phyloP scores from a whole-genome alignment of 1,284 basidiomycete species.

The Inonotus hispidus region DNA sequence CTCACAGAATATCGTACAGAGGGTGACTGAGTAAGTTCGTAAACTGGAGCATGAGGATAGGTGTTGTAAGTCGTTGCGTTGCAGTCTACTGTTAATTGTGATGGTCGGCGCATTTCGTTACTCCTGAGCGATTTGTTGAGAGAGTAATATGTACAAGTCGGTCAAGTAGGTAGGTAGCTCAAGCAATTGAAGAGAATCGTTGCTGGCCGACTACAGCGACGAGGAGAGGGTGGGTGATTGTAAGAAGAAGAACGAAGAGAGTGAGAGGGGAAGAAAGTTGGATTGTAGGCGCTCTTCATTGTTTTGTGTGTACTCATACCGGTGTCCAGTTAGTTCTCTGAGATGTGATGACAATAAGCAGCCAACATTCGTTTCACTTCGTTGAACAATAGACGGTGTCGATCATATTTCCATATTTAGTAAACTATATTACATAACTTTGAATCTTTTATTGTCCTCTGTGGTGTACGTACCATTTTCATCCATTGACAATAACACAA shows the following conservation, averaged over 20 bases:
- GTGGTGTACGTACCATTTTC: neutral
- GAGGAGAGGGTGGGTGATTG: neutral
- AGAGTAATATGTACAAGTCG: neutral
- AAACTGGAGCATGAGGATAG: neutral
- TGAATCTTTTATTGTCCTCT: too few species aligned
- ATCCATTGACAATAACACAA: neutral
- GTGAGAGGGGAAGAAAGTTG: neutral
- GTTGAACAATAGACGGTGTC: neutral
- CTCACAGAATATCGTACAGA: neutral
- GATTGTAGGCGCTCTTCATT: neutral
- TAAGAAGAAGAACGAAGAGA: neutral
- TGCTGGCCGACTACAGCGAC: neutral
- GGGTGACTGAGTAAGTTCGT: slow-evolving; percentile 13
- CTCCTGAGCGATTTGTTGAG: neutral
- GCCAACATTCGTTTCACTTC: too few species aligned
- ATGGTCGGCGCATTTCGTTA: slow-evolving; percentile 3
- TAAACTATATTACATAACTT: neutral
- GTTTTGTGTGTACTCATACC: neutral
- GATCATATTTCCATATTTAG: neutral
- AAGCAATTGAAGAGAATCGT: too few species aligned
- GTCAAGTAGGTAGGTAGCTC: neutral
- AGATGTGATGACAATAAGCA: neutral
- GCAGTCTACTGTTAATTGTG: slow-evolving; percentile 1
- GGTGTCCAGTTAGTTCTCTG: neutral
- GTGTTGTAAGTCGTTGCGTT: neutral